Percentiles rank a stretch among this genome's conserved stretches.
Evolutionary conservation across 1,284 basidiomycete species (phyloP).

Genomic region (Xerocomus tenax): DNA sequence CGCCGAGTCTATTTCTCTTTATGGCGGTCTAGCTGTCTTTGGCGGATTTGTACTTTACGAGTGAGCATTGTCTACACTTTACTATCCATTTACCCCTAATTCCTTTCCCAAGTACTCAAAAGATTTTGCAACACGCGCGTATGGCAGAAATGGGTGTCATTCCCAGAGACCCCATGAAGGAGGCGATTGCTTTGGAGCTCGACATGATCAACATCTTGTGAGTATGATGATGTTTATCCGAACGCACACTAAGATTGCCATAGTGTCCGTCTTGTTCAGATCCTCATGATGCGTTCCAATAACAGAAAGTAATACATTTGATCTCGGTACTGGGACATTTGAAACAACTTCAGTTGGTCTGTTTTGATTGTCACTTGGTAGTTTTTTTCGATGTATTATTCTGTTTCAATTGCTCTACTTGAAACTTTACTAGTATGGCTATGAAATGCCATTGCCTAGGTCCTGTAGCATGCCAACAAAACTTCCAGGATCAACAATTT

Average conservation of each 20-base stretch:
- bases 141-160: constrained; percentile 63
- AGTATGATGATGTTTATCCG: constrained; percentile 20
- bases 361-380: neutral
- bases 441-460: constrained; percentile 42
- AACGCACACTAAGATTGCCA: constrained; percentile 2
- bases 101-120: constrained; percentile 48
- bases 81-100: neutral
- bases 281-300: constrained; percentile 61
- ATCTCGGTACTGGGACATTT: neutral
- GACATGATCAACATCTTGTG: constrained; percentile 86
- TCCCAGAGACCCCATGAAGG: constrained; percentile 67
- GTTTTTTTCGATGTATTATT: neutral
- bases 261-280: constrained; percentile 75
- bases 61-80: constrained; percentile 36
- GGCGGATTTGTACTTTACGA: constrained; percentile 82
- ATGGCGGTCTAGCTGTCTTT: constrained; percentile 84
- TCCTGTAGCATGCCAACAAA: constrained; percentile 68
- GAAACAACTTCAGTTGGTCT: neutral
- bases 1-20: constrained; percentile 72
- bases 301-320: constrained; percentile 35
- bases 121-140: constrained; percentile 72
- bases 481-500: constrained; percentile 82
- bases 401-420: neutral
- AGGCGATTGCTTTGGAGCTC: constrained; percentile 72
- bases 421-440: constrained; percentile 5